Evolutionary conservation across 805 yeast genomes (phyloP), one percentile per base, ranked within the genome.

Genomic region (Hanseniaspora taiwanica): DNA sequence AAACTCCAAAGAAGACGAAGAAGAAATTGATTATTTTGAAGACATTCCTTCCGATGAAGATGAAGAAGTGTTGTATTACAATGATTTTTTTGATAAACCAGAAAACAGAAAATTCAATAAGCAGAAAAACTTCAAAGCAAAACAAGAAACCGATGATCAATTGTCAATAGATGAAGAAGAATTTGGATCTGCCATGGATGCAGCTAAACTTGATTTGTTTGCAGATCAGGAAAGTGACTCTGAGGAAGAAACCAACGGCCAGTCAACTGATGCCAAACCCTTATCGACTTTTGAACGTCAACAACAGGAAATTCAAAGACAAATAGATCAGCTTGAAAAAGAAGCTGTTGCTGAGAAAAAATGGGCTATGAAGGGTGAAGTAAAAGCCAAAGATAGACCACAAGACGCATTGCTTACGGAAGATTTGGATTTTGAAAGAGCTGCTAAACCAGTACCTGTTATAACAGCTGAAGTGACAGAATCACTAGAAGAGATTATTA

Each of bases 281-380:
- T 60, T 85, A 42, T 83, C 95, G 0, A 72, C 84, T 3, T 85
- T 75, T 55, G 93, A 89, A 59, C 79, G 72, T 49, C 94, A 85
- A 56, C 96, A 89, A 59, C 65, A 67, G 39, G 74, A 74, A 44
- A 66, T 91, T 20, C 82, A 78, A 51, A 68, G 71, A 27, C 94
- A 91, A 59, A 91, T 91, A 45, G 72, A 72, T 27, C 68, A 72
- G 49, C 66, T 87, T 38, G 98, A 89, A 61, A 74, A 76, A 35
- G 96, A 87, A 56, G 78, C 91, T 14, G 77, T 89, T 23, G 91
- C 87, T 3, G 89, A 81, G 43, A 89, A 91, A 64, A 77, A 76
- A 52, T 89, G 98, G 98, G 76, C 94, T 6, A 70, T 89, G 74
- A 81, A 78, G 51, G 98, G 98, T 62, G 98, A 91, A 62, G 86